phyloP scores from a whole-genome alignment of 192 early-diverging fungal genomes.

The Mortierella alpina region DNA sequence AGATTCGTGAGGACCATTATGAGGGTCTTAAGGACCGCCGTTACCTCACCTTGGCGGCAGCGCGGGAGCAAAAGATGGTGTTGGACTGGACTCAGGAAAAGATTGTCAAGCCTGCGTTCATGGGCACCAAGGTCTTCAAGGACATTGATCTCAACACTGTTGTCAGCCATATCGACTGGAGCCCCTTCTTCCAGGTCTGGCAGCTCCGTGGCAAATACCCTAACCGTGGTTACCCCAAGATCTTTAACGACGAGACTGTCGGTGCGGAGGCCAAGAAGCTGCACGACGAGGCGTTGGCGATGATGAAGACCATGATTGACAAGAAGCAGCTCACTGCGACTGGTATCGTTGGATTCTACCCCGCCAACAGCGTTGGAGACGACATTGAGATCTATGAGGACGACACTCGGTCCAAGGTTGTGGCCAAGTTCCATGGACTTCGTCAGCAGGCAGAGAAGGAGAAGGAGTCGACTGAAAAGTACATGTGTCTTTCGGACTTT shows the following conservation, averaged over 20 bases:
- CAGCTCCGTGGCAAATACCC: slow-evolving; percentile 96
- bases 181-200: slow-evolving; percentile 98
- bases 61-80: slow-evolving; percentile 69
- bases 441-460: slow-evolving; percentile 66
- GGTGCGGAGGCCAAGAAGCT: slow-evolving; percentile 91
- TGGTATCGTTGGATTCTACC: slow-evolving; percentile 89
- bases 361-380: slow-evolving; percentile 89
- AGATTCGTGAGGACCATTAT: slow-evolving; percentile 93
- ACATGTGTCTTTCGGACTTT: slow-evolving; percentile 92
- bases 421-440: slow-evolving; percentile 87
- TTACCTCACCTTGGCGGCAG: slow-evolving; percentile 77
- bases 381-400: slow-evolving; percentile 88
- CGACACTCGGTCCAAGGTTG: slow-evolving; percentile 73
- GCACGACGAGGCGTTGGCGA: slow-evolving; percentile 84
- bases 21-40: slow-evolving; percentile 89
- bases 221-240: slow-evolving; percentile 97
- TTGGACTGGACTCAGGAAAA: slow-evolving; percentile 81
- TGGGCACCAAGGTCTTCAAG: slow-evolving; percentile 84
- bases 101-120: slow-evolving; percentile 83
- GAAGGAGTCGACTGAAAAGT: slow-evolving; percentile 83
- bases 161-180: slow-evolving; percentile 95
- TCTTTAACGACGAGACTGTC: slow-evolving; percentile 95
- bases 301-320: slow-evolving; percentile 84
- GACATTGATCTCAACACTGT: slow-evolving; percentile 82
- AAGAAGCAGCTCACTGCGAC: slow-evolving; percentile 77